Base-by-base conservation (phyloP, 768 basidiomycete species). In the Leccinum pellstonianum region DNA sequence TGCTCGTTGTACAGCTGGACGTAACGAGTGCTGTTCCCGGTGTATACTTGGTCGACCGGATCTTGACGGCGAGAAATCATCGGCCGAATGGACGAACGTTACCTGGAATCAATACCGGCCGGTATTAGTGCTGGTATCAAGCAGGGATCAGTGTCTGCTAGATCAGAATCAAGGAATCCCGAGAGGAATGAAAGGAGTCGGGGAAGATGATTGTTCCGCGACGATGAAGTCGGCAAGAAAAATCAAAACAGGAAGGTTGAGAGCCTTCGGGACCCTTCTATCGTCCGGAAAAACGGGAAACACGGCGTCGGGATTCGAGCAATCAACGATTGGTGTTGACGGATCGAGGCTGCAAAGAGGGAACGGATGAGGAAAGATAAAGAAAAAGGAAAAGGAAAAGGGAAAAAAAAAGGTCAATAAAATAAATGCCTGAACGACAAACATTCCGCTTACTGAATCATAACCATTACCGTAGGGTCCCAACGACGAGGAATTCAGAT, bases 381-480 rank as follows among this genome's bases (percentile, higher is more conserved):
- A 21, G 31, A 41, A 57, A 57, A 43, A 43, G n/a, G n/a, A 9
- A 8, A 37, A 33, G 14, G 25, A 23, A 2, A 23, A 3, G 23
- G 23, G 23, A 4, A 31, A 14, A 54, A 54, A 29, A 60, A 55
- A 37, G 6, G 60, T 69, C 67, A 69, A 70, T 54, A 7, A 57
- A 62, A 47, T 53, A 3, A 55, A 27, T 41, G 43, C 31, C 37
- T 41, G 38, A 55, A 21, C 14, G 29, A 57, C 54, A 57, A 61
- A 51, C n/a, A 64, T 62, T 53, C 35, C 67, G 70, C 68, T 71
- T 64, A 69, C 68, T 60, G 64, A 52, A 37, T 46, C 43, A 19
- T 21, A 46, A 21, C 19, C n/a, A n/a, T 43, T 43, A n/a, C 41
- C 43, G n/a, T 43, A 43, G n/a, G 41, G 38, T 46, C 43, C 43